phyloP scores from a whole-genome alignment of 176 grass and related monocot genomes.

The Cenchrus americanus region DNA sequence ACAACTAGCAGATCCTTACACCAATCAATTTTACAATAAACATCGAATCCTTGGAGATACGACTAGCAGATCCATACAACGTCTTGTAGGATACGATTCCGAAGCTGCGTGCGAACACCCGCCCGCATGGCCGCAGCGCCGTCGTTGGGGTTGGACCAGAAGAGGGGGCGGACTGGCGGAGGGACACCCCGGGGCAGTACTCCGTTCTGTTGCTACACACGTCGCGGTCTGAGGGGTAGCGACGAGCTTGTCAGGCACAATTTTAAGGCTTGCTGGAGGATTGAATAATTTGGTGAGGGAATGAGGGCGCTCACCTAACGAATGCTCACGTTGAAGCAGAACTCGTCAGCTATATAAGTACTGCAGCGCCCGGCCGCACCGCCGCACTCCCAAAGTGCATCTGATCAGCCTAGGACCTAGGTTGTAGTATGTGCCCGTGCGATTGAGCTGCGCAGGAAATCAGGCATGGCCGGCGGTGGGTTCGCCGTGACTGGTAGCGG shows the following conservation, averaged over 20 bases:
- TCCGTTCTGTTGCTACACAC: too few relatives aligned
- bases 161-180: too few relatives aligned
- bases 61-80: too few relatives aligned
- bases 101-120: too few relatives aligned
- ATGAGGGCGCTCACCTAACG: background rate
- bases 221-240: background rate
- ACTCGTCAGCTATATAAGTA: background rate
- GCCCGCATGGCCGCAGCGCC: too few relatives aligned
- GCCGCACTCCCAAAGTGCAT: background rate
- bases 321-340: background rate
- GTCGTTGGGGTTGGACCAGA: too few relatives aligned
- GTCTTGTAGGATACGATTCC: too few relatives aligned
- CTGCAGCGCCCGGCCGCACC: background rate
- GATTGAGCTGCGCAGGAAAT: background rate
- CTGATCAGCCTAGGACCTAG: too few relatives aligned
- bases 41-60: too few relatives aligned
- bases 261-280: background rate
- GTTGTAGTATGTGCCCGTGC: background rate
- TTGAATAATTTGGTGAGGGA: background rate
- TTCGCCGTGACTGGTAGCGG: background rate
- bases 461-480: constrained; percentile 44
- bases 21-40: too few relatives aligned
- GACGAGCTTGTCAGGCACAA: background rate
- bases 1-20: too few relatives aligned
- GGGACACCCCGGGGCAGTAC: too few relatives aligned